A percentile compares a stretch with the other conserved stretches of the same genome.
phyloP scores from a whole-genome alignment of 352 stramenopile genomes.

The Thalassiosira livingstoniorum region DNA sequence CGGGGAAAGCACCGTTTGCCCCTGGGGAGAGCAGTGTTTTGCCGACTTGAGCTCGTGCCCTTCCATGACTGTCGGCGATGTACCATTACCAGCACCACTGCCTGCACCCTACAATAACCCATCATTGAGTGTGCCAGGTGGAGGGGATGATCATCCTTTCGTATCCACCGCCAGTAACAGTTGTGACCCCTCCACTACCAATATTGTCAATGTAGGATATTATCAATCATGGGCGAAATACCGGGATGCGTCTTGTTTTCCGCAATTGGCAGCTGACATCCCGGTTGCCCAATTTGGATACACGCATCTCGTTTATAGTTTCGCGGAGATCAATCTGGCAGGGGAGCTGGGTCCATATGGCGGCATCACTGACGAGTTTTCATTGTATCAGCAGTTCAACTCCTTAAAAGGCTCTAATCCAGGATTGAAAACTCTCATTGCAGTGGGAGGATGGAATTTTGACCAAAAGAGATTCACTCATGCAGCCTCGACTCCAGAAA shows the following conservation, averaged over 20 bases:
- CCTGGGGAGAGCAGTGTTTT: conserved; percentile 48
- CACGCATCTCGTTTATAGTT: conserved; percentile 59
- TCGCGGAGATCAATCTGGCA: conserved; percentile 35
- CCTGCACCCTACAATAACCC: too few species aligned
- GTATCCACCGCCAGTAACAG: not conserved
- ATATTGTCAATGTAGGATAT: conserved; percentile 53
- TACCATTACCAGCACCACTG: not conserved
- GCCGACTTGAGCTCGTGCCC: conserved; percentile 50
- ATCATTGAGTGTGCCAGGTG: too few species aligned
- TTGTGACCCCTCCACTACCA: conserved; percentile 34
- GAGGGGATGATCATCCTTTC: not conserved
- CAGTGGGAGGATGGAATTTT: conserved; percentile 58
- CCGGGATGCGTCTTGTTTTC: conserved; percentile 43
- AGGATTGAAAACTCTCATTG: conserved; percentile 44
- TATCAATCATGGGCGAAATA: conserved; percentile 66
- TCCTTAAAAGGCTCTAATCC: conserved; percentile 26
- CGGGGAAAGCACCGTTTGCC: conserved; percentile 26
- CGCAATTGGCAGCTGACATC: conserved; percentile 18
- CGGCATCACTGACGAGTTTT: conserved; percentile 41
- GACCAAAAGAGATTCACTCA: conserved; percentile 44
- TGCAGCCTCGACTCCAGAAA: conserved; percentile 4
- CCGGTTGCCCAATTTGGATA: conserved; percentile 33
- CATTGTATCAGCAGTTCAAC: conserved; percentile 52
- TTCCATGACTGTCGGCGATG: conserved; percentile 8
- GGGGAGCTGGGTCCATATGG: conserved; percentile 52